These are phyloP conservation scores for Obelidium mucronatum DNA, from an alignment of 192 early-diverging fungal genomes.

Conservation along the genomic window DNA sequence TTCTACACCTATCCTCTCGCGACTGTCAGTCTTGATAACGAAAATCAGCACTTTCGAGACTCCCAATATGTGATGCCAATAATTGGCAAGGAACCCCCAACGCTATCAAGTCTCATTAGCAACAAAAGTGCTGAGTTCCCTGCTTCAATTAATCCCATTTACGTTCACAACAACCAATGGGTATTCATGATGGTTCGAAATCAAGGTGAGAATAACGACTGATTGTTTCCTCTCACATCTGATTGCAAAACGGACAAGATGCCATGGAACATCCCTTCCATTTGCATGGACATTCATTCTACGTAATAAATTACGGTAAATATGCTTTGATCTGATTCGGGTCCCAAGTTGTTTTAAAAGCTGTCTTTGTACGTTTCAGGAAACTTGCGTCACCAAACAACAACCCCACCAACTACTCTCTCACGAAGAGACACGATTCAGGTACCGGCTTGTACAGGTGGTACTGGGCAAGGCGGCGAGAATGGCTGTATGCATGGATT, in stretches of 20 bases:
- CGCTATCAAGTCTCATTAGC: background rate
- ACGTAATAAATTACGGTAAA: slow-evolving; percentile 72
- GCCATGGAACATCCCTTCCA: slow-evolving; percentile 78
- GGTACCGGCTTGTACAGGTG: slow-evolving; percentile 46
- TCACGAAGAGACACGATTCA: slow-evolving; percentile 76
- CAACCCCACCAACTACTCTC: slow-evolving; percentile 55
- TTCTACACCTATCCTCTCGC: background rate
- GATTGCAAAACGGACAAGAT: too few species aligned
- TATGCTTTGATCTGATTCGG: too few species aligned
- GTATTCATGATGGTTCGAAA: slow-evolving; percentile 77
- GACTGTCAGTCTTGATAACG: background rate
- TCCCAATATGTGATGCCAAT: background rate
- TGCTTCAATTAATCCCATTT: slow-evolving; percentile 56
- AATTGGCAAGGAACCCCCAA: background rate
- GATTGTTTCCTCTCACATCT: too few species aligned
- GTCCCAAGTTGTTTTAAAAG: too few species aligned
- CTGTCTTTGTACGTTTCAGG: background rate
- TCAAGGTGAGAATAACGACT: too few species aligned
- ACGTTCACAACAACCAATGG: slow-evolving; percentile 66
- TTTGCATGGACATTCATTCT: slow-evolving; percentile 82
- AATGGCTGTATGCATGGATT: background rate
- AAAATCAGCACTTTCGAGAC: background rate
- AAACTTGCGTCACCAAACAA: background rate
- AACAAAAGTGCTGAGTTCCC: background rate
- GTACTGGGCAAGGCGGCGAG: background rate